Evolutionary conservation across 768 basidiomycete genomes (phyloP).

Genomic region (Suillus variegatus): DNA sequence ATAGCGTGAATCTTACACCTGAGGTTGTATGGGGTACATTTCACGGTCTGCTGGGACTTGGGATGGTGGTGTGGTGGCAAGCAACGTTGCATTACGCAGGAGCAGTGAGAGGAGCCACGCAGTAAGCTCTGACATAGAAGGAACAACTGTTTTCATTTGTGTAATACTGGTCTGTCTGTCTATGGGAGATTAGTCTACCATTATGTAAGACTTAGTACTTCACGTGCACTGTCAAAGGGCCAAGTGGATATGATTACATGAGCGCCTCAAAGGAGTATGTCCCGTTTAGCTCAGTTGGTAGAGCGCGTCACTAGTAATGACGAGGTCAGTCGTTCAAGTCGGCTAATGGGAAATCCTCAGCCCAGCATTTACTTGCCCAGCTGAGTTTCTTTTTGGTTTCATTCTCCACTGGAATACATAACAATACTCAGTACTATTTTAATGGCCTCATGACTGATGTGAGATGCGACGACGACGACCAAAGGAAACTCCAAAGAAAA

Average conservation of each 20-base stretch:
- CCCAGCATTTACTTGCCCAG: too few relatives aligned
- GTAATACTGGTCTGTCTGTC: too few relatives aligned
- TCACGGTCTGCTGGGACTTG: slow-evolving; percentile 71
- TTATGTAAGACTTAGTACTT: too few relatives aligned
- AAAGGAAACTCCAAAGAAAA: too few relatives aligned
- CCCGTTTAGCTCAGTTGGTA: slow-evolving; percentile 51
- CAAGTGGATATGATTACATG: not conserved
- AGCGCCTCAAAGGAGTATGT: not conserved
- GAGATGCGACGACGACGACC: too few relatives aligned
- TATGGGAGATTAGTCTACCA: too few relatives aligned
- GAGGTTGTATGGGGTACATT: slow-evolving; percentile 71
- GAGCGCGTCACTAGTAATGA: slow-evolving; percentile 52
- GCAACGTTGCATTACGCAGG: slow-evolving; percentile 56
- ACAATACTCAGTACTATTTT: too few relatives aligned
- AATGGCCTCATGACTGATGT: too few relatives aligned
- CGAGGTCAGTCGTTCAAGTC: slow-evolving; percentile 45
- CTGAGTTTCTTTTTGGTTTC: not conserved
- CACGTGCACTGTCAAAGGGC: not conserved
- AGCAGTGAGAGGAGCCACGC: slow-evolving; percentile 32
- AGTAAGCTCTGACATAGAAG: not conserved
- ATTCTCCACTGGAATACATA: too few relatives aligned
- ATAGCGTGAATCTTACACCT: slow-evolving; percentile 64
- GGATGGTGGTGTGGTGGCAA: slow-evolving; percentile 85
- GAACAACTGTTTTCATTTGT: not conserved
- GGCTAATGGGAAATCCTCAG: slow-evolving; percentile 37